Conservation (phyloP, 495 filamentous ascomycete species). For the Parathielavia hyrcaniae region DNA sequence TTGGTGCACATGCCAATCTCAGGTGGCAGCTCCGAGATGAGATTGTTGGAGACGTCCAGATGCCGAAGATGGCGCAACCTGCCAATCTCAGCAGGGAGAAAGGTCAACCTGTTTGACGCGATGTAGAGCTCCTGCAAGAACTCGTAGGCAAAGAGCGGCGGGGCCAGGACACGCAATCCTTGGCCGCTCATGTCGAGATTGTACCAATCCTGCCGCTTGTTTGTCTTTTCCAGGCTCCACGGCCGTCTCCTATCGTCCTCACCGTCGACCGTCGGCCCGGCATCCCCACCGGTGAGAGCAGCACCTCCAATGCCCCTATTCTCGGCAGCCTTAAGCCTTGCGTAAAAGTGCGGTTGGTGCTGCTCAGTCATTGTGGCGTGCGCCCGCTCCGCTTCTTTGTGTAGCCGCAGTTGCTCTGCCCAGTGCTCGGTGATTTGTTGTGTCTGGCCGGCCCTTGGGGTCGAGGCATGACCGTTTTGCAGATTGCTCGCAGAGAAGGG, state of each 20-base stretch:
- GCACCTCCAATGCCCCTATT: conserved; percentile 53
- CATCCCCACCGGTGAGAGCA: conserved; percentile 23
- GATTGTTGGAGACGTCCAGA: conserved; percentile 84
- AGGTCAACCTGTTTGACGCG: conserved; percentile 78
- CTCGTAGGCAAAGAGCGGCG: conserved; percentile 71
- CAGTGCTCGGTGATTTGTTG: conserved; percentile 69
- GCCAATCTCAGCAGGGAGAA: conserved; percentile 70
- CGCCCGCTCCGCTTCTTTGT: conserved; percentile 59
- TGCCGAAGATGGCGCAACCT: conserved; percentile 67
- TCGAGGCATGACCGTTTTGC: conserved; percentile 64
- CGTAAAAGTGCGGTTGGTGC: conserved; percentile 50
- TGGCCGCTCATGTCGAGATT: conserved; percentile 91
- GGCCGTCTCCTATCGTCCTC: conserved; percentile 62
- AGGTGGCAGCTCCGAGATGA: conserved; percentile 72
- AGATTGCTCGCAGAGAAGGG: conserved; percentile 67
- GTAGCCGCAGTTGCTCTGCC: conserved; percentile 77
- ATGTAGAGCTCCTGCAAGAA: conserved; percentile 89
- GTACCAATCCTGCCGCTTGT: conserved; percentile 75
- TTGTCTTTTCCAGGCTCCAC: conserved; percentile 47
- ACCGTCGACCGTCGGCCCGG: conserved; percentile 47
- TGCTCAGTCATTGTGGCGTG: conserved; percentile 62
- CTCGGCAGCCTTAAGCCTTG: conserved; percentile 47
- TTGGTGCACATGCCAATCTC: conserved; percentile 96
- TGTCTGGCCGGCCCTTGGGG: conserved; percentile 38
- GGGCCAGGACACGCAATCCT: conserved; percentile 72